These are phyloP conservation scores for Amanita rubescens DNA, from an alignment of 768 basidiomycete species.

Conservation along the genomic window DNA sequence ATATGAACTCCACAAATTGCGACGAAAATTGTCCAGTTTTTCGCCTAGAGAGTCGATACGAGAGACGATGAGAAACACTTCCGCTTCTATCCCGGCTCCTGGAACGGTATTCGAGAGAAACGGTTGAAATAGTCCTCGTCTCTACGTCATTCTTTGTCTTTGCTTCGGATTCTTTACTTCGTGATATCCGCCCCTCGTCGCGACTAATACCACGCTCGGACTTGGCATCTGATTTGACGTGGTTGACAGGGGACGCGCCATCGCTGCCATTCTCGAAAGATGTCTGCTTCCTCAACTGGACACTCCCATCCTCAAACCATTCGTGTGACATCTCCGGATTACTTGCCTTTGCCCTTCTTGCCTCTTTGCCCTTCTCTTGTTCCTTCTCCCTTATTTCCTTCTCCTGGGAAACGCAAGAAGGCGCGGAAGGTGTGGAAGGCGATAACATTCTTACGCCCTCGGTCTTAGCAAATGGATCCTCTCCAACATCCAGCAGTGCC, in stretches of 20 bases:
- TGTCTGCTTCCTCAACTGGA: slow-evolving; percentile 3
- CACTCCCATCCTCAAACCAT: neutral
- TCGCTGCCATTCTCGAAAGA: neutral
- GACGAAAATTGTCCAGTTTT: slow-evolving; percentile 23
- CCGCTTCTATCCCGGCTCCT: slow-evolving; percentile 5
- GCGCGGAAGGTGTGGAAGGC: too few relatives aligned
- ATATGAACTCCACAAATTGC: slow-evolving; percentile 50
- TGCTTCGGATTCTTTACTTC: neutral
- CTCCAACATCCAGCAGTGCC: slow-evolving; percentile 26
- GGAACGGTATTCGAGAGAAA: slow-evolving; percentile 16
- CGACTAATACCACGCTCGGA: neutral
- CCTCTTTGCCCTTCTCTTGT: neutral
- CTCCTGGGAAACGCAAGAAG: slow-evolving; percentile 8
- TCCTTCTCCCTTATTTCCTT: slow-evolving; percentile 1
- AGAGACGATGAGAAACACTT: neutral
- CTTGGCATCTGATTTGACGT: slow-evolving; percentile 2
- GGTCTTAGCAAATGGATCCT: slow-evolving; percentile 50
- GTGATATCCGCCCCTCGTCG: slow-evolving; percentile 1
- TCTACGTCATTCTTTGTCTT: slow-evolving; percentile 6
- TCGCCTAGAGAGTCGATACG: neutral
- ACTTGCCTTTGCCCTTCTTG: neutral
- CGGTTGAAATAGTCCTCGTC: slow-evolving; percentile 13
- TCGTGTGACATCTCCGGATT: neutral
- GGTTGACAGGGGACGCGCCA: neutral
- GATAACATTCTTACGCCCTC: slow-evolving; percentile 46